These are phyloP conservation scores for Cicer pinnatifidum DNA, from an alignment of 306 rosid genomes.

Conservation along the genomic window DNA sequence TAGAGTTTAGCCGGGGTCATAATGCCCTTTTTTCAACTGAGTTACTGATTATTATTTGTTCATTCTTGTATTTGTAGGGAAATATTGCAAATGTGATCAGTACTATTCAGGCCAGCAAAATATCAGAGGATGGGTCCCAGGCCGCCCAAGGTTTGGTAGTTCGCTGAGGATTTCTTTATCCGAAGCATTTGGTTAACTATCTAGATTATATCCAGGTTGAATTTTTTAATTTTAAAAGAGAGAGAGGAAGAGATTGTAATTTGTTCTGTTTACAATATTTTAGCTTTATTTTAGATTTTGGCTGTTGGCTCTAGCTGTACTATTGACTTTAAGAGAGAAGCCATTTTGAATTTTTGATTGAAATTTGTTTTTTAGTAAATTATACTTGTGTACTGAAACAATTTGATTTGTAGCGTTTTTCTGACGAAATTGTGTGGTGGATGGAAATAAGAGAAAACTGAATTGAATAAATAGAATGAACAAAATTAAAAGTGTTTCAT, in stretches of 20 bases:
- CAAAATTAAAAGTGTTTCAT: too few relatives aligned
- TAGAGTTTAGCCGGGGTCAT: neutral
- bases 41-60: neutral
- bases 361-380: neutral
- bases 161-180: constrained; percentile 53
- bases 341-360: constrained; percentile 16
- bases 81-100: constrained; percentile 72
- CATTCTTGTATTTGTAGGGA: constrained; percentile 55
- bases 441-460: neutral
- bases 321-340: constrained; percentile 21
- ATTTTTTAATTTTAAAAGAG: neutral
- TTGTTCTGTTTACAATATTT: constrained; percentile 3
- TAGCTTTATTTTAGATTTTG: neutral
- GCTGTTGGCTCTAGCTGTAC: constrained; percentile 22
- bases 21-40: neutral
- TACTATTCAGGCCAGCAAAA: constrained; percentile 78
- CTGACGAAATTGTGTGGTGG: neutral
- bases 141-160: constrained; percentile 70
- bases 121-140: constrained; percentile 73
- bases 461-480: too few relatives aligned
- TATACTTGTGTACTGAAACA: neutral
- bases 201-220: constrained; percentile 20
- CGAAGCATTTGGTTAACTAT: constrained; percentile 36
- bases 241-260: constrained; percentile 14
- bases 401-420: neutral